phyloP scores from a whole-genome alignment of 2,329 filamentous ascomycete species.

The Cucurbitaria berberidis region DNA sequence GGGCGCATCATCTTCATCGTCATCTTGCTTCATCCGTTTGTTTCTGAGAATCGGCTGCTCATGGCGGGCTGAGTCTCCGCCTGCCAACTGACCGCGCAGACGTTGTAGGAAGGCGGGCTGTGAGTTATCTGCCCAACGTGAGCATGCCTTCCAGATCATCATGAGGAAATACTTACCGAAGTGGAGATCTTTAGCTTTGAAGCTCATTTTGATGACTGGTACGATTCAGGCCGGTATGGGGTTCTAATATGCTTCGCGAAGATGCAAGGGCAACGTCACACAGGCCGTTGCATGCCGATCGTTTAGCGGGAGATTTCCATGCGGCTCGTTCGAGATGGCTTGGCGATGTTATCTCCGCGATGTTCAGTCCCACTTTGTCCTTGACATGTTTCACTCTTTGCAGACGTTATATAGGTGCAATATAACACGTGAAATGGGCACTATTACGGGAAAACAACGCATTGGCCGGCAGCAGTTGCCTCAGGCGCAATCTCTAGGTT shows the following conservation, averaged over 20 bases:
- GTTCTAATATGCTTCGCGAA: conserved; percentile 9
- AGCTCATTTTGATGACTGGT: conserved; percentile 58
- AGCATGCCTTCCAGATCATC: conserved; percentile 42
- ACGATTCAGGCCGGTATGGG: neutral
- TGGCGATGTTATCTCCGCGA: neutral
- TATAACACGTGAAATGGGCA: neutral
- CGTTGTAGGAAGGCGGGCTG: conserved; percentile 56
- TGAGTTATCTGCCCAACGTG: conserved; percentile 55
- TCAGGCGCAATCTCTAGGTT: conserved; percentile 12
- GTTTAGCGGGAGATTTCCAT: conserved; percentile 15
- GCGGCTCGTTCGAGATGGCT: conserved; percentile 10
- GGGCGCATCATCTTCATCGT: conserved; percentile 78
- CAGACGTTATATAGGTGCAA: neutral
- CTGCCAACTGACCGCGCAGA: conserved; percentile 61
- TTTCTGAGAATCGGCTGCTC: conserved; percentile 54
- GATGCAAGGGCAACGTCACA: conserved; percentile 6
- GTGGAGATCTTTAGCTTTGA: conserved; percentile 72
- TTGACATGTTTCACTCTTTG: neutral
- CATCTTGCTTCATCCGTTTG: conserved; percentile 58
- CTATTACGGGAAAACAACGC: conserved; percentile 1
- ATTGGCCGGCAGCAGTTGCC: conserved; percentile 13
- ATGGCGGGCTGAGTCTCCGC: conserved; percentile 54
- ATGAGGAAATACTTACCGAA: conserved; percentile 56
- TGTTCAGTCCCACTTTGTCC: neutral
- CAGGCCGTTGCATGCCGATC: conserved; percentile 12